Percentiles rank a stretch among this genome's conserved stretches.
phyloP scores from a whole-genome alignment of 2,329 filamentous ascomycete genomes.

The Colletotrichum chrysophilum region DNA sequence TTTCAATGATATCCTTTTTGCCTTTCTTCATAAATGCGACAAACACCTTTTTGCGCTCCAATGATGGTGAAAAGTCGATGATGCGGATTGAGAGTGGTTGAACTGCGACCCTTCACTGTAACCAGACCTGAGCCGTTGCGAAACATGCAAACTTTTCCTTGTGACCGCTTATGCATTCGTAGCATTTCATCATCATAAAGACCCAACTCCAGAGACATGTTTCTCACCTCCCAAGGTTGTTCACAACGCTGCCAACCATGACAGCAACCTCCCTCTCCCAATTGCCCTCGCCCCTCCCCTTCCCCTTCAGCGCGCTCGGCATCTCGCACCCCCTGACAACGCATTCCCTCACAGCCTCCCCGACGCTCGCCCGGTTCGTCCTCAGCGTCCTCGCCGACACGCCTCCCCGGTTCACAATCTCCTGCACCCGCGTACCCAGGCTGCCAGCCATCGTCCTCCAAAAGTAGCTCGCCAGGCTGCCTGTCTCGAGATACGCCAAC shows the following conservation, averaged over 20 bases:
- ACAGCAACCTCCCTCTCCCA: constrained; percentile 95
- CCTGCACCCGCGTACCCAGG: constrained; percentile 78
- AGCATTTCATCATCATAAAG: not conserved
- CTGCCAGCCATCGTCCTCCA: constrained; percentile 88
- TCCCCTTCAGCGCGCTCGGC: constrained; percentile 61
- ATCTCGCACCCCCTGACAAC: constrained; percentile 78
- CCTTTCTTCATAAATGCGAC: not conserved
- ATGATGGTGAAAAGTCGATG: not conserved
- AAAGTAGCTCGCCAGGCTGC: constrained; percentile 87
- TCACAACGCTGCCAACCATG: constrained; percentile 86
- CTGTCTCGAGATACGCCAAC: constrained; percentile 81
- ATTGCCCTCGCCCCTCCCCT: constrained; percentile 46
- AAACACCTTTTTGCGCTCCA: not conserved
- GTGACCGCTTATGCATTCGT: not conserved
- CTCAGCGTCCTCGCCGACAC: constrained; percentile 82
- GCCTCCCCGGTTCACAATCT: constrained; percentile 83
- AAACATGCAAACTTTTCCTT: not conserved
- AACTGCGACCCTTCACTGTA: not conserved
- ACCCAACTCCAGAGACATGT: too few relatives aligned
- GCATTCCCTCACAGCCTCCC: constrained; percentile 80
- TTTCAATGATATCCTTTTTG: not conserved
- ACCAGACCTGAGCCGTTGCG: too few relatives aligned
- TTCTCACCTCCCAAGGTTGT: constrained; percentile 52
- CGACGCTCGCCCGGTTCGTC: constrained; percentile 75
- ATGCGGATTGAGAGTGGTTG: not conserved